A percentile compares a stretch with the other conserved stretches of the same genome.
These are phyloP conservation scores for Fusarium torulosum DNA, from an alignment of 2,329 filamentous ascomycete genomes.

Conservation along the genomic window DNA sequence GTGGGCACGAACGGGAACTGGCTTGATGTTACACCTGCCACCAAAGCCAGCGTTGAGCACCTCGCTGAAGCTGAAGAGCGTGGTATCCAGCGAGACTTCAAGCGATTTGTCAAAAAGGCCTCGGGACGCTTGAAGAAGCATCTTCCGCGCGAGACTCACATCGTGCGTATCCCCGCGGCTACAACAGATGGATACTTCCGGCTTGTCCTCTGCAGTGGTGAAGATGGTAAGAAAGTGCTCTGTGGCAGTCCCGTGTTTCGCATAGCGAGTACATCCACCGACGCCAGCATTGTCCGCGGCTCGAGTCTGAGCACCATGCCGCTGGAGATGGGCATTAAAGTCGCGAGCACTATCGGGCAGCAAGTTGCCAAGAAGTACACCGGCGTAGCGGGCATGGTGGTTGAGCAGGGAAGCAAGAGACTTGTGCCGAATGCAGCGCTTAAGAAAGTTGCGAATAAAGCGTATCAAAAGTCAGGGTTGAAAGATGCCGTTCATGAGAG, in stretches of 20 bases:
- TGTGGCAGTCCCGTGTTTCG: slow-evolving; percentile 77
- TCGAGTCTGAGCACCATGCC: slow-evolving; percentile 75
- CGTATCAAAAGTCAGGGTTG: slow-evolving; percentile 51
- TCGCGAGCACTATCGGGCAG: slow-evolving; percentile 63
- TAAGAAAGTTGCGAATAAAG: slow-evolving; percentile 57
- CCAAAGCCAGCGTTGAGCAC: slow-evolving; percentile 60
- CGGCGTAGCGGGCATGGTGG: slow-evolving; percentile 53
- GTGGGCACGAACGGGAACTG: slow-evolving; percentile 70
- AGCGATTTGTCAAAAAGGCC: slow-evolving; percentile 70
- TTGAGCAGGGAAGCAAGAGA: slow-evolving; percentile 58
- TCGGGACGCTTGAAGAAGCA: slow-evolving; percentile 62
- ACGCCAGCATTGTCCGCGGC: slow-evolving; percentile 71
- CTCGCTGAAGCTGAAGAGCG: slow-evolving; percentile 70
- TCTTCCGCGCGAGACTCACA: slow-evolving; percentile 69
- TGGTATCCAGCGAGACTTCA: slow-evolving; percentile 75
- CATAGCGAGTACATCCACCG: slow-evolving; percentile 73
- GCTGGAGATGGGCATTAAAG: slow-evolving; percentile 72
- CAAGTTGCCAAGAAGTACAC: slow-evolving; percentile 60
- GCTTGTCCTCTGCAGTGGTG: slow-evolving; percentile 69
- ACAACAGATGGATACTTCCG: slow-evolving; percentile 77
- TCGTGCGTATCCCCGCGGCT: slow-evolving; percentile 73
- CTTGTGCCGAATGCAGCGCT: slow-evolving; percentile 49
- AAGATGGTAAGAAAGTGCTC: slow-evolving; percentile 64
- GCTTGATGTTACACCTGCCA: slow-evolving; percentile 75
- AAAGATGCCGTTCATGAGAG: slow-evolving; percentile 48